Conservation (phyloP, 495 filamentous ascomycete species). For the Aspergillus diversus region DNA sequence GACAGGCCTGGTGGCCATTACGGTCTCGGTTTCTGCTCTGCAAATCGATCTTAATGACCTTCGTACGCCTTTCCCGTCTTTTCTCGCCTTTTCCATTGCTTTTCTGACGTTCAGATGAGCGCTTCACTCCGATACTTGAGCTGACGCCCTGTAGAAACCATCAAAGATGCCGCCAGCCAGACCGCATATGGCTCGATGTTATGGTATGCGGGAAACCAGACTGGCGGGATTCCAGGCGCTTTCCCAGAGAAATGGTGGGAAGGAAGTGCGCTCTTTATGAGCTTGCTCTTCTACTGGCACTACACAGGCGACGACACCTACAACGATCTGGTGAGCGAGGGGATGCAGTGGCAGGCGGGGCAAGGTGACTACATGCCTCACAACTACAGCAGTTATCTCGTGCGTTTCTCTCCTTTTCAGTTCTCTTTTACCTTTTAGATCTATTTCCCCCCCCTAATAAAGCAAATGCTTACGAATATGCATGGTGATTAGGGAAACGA, state of each 20-base stretch:
- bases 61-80: neutral
- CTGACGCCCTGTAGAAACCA: slow-evolving; percentile 55
- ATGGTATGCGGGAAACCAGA: slow-evolving; percentile 68
- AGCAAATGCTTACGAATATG: slow-evolving; percentile 1
- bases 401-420: slow-evolving; percentile 14
- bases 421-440: neutral
- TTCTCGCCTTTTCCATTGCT: neutral
- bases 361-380: slow-evolving; percentile 52
- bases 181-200: slow-evolving; percentile 67
- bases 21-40: slow-evolving; percentile 3
- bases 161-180: slow-evolving; percentile 63
- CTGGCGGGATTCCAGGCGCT: slow-evolving; percentile 62
- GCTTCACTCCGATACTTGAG: too few relatives aligned
- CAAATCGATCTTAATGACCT: slow-evolving; percentile 15
- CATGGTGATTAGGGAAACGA: slow-evolving; percentile 51
- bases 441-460: neutral
- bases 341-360: slow-evolving; percentile 53
- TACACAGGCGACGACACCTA: slow-evolving; percentile 60
- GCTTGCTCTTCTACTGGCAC: slow-evolving; percentile 57
- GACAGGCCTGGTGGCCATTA: slow-evolving; percentile 3
- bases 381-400: slow-evolving; percentile 46
- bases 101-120: too few relatives aligned
- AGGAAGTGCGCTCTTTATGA: slow-evolving; percentile 62
- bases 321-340: slow-evolving; percentile 53
- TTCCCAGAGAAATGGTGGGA: slow-evolving; percentile 76